Percentiles rank a stretch among this genome's conserved stretches.
These are phyloP conservation scores for Ogataea allantospora DNA, from an alignment of 805 yeast genomes.

Conservation along the genomic window DNA sequence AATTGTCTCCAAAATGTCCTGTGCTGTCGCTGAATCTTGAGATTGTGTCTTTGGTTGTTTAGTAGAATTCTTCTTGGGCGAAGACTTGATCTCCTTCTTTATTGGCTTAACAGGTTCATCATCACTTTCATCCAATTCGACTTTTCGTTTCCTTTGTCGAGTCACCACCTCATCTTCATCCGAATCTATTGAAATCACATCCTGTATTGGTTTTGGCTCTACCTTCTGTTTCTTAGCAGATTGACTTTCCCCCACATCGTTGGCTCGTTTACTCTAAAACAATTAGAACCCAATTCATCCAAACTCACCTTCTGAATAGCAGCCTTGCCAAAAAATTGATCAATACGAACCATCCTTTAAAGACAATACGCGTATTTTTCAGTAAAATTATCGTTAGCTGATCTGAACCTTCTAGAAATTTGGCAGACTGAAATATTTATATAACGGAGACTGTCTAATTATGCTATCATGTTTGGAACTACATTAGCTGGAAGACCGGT, in stretches of 20 bases:
- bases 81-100: neutral
- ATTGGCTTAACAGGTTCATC: neutral
- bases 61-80: conserved; percentile 9
- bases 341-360: conserved; percentile 28
- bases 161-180: conserved; percentile 7
- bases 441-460: neutral
- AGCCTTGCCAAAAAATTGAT: conserved; percentile 32
- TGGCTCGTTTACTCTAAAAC: conserved; percentile 1
- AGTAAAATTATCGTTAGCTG: conserved; percentile 5
- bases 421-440: conserved; percentile 3
- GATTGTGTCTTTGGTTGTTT: conserved; percentile 6
- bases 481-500: conserved; percentile 37
- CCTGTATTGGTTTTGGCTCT: neutral
- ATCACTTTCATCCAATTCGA: conserved; percentile 5
- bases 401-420: conserved; percentile 15
- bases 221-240: conserved; percentile 10
- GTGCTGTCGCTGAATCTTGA: conserved; percentile 39
- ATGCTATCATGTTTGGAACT: conserved; percentile 33
- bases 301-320: conserved; percentile 19
- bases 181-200: conserved; percentile 4
- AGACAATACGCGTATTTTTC: conserved; percentile 5
- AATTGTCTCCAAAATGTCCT: conserved; percentile 57
- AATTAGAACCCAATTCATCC: neutral
- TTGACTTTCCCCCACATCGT: neutral
- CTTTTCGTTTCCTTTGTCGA: conserved; percentile 2